Percentiles rank a stretch among this genome's conserved stretches.
These are phyloP conservation scores for Diaporthe citriasiana DNA, from an alignment of 2,329 filamentous ascomycete genomes.

Conservation along the genomic window DNA sequence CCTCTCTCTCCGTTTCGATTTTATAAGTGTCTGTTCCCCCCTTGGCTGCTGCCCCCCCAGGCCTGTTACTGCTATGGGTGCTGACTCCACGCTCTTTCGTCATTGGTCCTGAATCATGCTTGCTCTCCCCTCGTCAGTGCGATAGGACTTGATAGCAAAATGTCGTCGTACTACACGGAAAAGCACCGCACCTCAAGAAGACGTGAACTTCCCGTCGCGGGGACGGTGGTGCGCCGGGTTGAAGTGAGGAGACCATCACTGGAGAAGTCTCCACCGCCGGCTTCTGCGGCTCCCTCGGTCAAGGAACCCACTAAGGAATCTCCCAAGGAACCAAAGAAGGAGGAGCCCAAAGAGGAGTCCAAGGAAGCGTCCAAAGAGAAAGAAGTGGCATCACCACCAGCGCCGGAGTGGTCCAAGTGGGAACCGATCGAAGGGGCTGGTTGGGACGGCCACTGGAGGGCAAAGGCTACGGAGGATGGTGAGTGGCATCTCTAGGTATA, in stretches of 20 bases:
- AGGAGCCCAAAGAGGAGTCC: conserved; percentile 7
- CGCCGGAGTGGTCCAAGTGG: conserved; percentile 39
- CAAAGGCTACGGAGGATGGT: conserved; percentile 28
- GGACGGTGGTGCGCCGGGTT: neutral
- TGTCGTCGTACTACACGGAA: conserved; percentile 37
- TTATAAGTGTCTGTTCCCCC: neutral
- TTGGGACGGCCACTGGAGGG: conserved; percentile 42
- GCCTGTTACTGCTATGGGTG: neutral
- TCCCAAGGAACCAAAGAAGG: conserved; percentile 15
- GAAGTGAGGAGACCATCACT: neutral
- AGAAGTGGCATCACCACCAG: neutral
- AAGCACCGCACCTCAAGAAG: conserved; percentile 25
- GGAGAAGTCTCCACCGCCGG: conserved; percentile 14
- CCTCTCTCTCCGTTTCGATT: neutral
- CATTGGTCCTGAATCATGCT: neutral
- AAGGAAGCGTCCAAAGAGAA: conserved; percentile 22
- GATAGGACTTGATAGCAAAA: conserved; percentile 1
- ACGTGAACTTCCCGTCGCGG: conserved; percentile 5
- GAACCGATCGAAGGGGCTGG: conserved; percentile 8
- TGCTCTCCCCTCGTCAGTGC: neutral
- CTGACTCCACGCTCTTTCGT: neutral
- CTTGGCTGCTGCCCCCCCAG: neutral
- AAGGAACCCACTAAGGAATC: conserved; percentile 8
- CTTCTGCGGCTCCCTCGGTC: conserved; percentile 9
- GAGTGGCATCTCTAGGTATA: neutral